Evolutionary conservation across 2,329 filamentous ascomycete genomes (phyloP), one percentile per base, ranked within the genome.

Genomic region (Diaporthe ampelina): DNA sequence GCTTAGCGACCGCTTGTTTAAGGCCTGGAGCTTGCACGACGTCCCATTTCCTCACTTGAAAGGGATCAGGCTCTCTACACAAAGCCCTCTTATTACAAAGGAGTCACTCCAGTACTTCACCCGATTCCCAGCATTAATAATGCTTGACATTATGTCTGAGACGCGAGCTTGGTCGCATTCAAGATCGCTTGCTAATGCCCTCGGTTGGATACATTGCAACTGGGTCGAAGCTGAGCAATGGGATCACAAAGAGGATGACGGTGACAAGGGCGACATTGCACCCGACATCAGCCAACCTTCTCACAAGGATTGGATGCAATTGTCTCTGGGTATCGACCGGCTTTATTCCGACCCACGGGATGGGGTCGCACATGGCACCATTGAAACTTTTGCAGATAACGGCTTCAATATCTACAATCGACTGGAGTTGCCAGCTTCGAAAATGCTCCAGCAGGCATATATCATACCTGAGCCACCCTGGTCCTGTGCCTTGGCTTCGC

Each of bases 21-120:
- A 56, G 29, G 72, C 65, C 1, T 73, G 72, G 72, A 73, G 65
- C 35, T 56, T 70, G 19, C n/a, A 40, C 3, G 29, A 69, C 6
- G 40, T 57, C 4, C 54, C 74, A 1, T 75, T 75, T 7, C 72
- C 74, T n/a, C 59, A 10, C 40, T 50, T 75, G 29, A 52, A n/a
- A 57, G 26, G 70, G 7, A 57, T 75, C 13, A 48, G 40, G 6
- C 40, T 75, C n/a, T 61, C 35, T 9, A 61, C 59, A 11, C 10
- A 48, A 11, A 13, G 17, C n/a, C 17, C 37, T 8, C n/a, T 75
- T n/a, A 21, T 75, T 29, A 75, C 74, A 2, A 4, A 50, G n/a
- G 29, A 52, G 9, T 50, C 67, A 24, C 35, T 74, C 17, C 68
- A 52, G 21, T 74, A 74, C 26, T 19, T 75, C 21, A 24, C 68